Percentiles rank a stretch among this genome's conserved stretches.
These are phyloP conservation scores for Suillus tomentosus DNA, from an alignment of 768 basidiomycete genomes.

Conservation along the genomic window DNA sequence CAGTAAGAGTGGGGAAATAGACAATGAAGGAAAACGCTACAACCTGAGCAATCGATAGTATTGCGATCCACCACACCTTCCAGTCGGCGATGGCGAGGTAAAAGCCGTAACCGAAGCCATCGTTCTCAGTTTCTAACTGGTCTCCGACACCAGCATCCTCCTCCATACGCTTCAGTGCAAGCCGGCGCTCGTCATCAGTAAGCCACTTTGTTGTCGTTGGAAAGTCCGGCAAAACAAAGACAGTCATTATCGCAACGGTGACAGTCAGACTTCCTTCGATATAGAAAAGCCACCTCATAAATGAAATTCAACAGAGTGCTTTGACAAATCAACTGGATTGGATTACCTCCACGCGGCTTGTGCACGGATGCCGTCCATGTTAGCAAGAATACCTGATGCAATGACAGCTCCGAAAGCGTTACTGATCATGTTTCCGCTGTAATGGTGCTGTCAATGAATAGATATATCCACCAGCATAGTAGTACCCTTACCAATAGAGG, in stretches of 20 bases:
- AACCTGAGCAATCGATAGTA: conserved; percentile 38
- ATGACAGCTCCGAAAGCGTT: conserved; percentile 60
- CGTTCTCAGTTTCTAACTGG: conserved; percentile 44
- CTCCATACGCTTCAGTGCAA: conserved; percentile 60
- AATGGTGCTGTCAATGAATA: background rate
- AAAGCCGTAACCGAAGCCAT: conserved; percentile 48
- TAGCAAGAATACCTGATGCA: conserved; percentile 47
- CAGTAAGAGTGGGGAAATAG: conserved; percentile 76
- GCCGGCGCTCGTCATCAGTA: conserved; percentile 37
- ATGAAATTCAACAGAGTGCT: conserved; percentile 6
- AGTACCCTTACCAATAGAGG: conserved; percentile 37
- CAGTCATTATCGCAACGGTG: conserved; percentile 44
- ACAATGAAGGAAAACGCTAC: conserved; percentile 73
- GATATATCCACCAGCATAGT: background rate
- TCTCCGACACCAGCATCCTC: conserved; percentile 67
- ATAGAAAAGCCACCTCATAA: conserved; percentile 48
- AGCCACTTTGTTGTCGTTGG: conserved; percentile 40
- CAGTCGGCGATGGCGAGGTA: conserved; percentile 65
- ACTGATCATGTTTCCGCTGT: conserved; percentile 46
- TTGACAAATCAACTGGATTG: conserved; percentile 3
- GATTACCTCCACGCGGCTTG: conserved; percentile 48
- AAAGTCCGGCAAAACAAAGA: conserved; percentile 52
- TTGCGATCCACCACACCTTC: conserved; percentile 81
- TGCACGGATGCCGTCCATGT: conserved; percentile 51
- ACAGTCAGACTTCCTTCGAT: conserved; percentile 48